A percentile compares a stretch with the other conserved stretches of the same genome.
phyloP scores from a whole-genome alignment of 352 stramenopile genomes.

The Phytophthora palmivora region DNA sequence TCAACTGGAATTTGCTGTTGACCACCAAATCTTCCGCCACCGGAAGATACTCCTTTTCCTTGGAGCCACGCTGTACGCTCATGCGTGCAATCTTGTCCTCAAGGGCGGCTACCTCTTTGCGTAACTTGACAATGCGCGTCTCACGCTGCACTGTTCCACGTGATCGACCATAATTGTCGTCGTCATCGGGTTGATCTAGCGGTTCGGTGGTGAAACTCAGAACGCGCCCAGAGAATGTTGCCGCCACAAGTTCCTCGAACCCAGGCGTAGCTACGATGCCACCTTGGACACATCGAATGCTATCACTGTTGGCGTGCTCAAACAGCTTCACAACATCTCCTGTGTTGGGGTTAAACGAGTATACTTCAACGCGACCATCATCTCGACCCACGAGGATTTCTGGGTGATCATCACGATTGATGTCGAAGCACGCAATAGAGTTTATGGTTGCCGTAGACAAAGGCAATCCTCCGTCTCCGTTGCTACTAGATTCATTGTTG shows the following conservation, averaged over 20 bases:
- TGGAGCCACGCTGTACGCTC: conserved; percentile 46
- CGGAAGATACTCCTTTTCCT: conserved; percentile 72
- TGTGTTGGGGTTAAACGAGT: conserved; percentile 52
- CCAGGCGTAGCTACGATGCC: conserved; percentile 75
- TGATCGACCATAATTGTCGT: conserved; percentile 81
- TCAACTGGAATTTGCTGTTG: conserved; percentile 83
- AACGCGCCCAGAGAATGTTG: conserved; percentile 81
- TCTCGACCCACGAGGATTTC: conserved; percentile 85
- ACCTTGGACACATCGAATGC: conserved; percentile 75
- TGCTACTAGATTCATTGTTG: conserved; percentile 7
- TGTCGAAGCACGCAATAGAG: conserved; percentile 78
- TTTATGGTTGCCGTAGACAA: conserved; percentile 62
- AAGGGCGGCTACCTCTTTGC: conserved; percentile 73
- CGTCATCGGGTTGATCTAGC: conserved; percentile 71
- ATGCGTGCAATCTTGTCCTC: conserved; percentile 79
- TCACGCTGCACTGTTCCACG: conserved; percentile 79
- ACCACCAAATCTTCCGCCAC: conserved; percentile 80
- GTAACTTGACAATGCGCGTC: conserved; percentile 81
- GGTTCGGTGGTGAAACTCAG: conserved; percentile 87
- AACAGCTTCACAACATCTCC: conserved; percentile 71
- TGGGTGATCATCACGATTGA: conserved; percentile 80
- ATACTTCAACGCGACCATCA: conserved; percentile 83
- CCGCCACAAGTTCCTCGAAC: conserved; percentile 79
- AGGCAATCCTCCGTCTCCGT: conserved; percentile 20
- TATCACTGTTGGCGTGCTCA: conserved; percentile 75